phyloP scores from a whole-genome alignment of 176 grass and related monocot species.

The Cenchrus fungigraminus region DNA sequence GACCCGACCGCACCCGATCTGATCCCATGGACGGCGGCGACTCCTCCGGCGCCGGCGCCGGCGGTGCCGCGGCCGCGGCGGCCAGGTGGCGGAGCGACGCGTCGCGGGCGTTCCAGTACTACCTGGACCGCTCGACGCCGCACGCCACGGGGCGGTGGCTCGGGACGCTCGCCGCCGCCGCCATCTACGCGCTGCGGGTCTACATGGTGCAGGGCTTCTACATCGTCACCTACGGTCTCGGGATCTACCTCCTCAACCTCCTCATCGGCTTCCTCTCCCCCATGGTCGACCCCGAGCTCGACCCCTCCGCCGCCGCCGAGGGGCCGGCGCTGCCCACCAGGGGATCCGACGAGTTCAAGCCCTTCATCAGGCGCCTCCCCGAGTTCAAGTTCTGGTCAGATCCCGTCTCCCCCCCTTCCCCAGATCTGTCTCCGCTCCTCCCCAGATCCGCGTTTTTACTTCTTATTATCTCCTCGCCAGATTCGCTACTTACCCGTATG shows the following conservation, averaged over 20 bases:
- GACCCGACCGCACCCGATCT: background rate
- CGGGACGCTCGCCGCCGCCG: constrained; percentile 61
- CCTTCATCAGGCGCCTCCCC: constrained; percentile 87
- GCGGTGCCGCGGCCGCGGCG: constrained; percentile 32
- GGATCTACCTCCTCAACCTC: constrained; percentile 96
- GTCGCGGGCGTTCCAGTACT: constrained; percentile 80
- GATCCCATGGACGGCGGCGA: constrained; percentile 53
- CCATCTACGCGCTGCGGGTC: constrained; percentile 72
- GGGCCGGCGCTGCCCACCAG: constrained; percentile 72
- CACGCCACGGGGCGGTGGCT: constrained; percentile 77
- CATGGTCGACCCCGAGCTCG: constrained; percentile 87
- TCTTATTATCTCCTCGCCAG: background rate
- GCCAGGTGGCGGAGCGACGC: constrained; percentile 73
- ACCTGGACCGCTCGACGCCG: constrained; percentile 88
- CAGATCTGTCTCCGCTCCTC: constrained; percentile 24
- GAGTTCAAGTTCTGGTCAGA: constrained; percentile 98
- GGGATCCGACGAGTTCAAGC: constrained; percentile 95
- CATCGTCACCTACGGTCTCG: constrained; percentile 86
- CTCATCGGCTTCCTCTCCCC: constrained; percentile 95
- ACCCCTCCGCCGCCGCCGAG: constrained; percentile 53
- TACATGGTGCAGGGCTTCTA: constrained; percentile 85
- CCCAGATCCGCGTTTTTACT: constrained; percentile 25
- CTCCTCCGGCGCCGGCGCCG: constrained; percentile 33
- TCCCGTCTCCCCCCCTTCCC: background rate
- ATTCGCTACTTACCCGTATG: background rate